Conservation (phyloP, 2,329 filamentous ascomycete species). For the Magnaporthiopsis poae region DNA sequence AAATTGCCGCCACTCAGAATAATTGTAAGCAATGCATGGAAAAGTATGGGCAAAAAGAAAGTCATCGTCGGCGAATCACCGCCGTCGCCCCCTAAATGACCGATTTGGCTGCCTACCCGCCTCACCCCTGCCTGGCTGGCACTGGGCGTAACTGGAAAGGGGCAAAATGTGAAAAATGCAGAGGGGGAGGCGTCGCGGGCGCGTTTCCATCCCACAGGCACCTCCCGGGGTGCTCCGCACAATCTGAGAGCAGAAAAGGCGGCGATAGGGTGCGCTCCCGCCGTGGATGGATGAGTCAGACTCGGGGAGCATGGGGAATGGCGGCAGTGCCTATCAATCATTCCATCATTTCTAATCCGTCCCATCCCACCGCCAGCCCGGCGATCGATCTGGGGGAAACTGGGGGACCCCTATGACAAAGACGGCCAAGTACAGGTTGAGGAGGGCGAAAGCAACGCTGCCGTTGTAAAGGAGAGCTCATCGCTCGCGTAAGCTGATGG, state of each 20-base stretch:
- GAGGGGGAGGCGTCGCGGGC: background rate
- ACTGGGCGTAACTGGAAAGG: background rate
- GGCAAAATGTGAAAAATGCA: background rate
- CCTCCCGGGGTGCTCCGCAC: background rate
- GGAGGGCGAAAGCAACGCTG: background rate
- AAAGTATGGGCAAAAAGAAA: background rate
- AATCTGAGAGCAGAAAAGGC: background rate
- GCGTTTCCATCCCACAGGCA: background rate
- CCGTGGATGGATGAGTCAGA: constrained; percentile 3
- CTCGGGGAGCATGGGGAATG: background rate
- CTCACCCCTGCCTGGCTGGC: background rate
- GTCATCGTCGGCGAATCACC: background rate
- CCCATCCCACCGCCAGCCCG: background rate
- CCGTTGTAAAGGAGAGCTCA: background rate
- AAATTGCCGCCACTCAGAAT: background rate
- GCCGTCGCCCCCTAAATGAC: background rate
- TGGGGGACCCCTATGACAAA: background rate
- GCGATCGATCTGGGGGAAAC: background rate
- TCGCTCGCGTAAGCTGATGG: background rate
- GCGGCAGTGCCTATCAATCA: background rate
- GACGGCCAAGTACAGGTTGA: background rate
- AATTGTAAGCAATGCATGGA: background rate
- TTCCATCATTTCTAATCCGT: background rate
- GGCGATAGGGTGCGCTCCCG: background rate
- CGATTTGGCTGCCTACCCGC: background rate